These are phyloP conservation scores for Periconia digitata DNA, from an alignment of 2,329 filamentous ascomycete genomes.

Conservation along the genomic window DNA sequence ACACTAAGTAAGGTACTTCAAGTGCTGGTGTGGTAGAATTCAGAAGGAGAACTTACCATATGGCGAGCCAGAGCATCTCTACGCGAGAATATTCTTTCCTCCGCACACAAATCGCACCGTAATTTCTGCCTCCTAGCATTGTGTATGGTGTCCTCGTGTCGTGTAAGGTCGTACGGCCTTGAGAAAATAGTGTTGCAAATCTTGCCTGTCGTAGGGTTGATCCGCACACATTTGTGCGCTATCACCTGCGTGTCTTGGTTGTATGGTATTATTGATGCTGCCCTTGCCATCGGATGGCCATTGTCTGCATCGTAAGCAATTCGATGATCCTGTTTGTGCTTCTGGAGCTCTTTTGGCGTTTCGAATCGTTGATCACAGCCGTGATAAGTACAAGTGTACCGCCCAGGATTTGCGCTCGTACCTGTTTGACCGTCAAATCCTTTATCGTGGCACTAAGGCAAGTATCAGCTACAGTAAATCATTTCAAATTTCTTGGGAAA, in stretches of 20 bases:
- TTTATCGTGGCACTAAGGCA: too few species aligned
- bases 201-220: conserved; percentile 93
- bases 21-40: too few species aligned
- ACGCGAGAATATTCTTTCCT: conserved; percentile 95
- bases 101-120: conserved; percentile 85
- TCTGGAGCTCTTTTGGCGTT: conserved; percentile 80
- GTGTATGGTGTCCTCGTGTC: conserved; percentile 97
- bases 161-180: conserved; percentile 90
- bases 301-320: conserved; percentile 57
- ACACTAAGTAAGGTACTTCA: conserved; percentile 7
- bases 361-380: conserved; percentile 88
- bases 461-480: neutral
- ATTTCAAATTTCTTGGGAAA: neutral
- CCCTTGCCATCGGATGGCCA: too few species aligned
- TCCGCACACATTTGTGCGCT: conserved; percentile 88
- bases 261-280: conserved; percentile 66
- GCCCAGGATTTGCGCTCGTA: conserved; percentile 84
- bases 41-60: conserved; percentile 57
- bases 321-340: conserved; percentile 95
- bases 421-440: too few species aligned
- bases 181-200: conserved; percentile 94
- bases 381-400: conserved; percentile 95
- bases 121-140: conserved; percentile 94
- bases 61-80: conserved; percentile 93
- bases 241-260: too few species aligned